Percentiles rank a stretch among this genome's conserved stretches.
phyloP scores from a whole-genome alignment of 2,329 filamentous ascomycete species.

The Elsinoe ampelina region DNA sequence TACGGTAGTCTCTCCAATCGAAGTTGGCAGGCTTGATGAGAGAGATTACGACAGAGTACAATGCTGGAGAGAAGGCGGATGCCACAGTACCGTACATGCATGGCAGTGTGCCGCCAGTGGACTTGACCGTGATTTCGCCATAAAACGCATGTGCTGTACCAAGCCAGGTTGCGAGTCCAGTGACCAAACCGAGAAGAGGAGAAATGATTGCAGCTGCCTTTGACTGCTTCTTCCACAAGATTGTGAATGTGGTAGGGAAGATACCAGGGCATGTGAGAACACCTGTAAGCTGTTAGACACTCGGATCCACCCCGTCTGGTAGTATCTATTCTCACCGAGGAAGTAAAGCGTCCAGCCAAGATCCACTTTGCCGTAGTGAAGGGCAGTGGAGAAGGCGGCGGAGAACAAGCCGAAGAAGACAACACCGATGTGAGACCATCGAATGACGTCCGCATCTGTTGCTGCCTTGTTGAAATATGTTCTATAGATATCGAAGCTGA shows the following conservation, averaged over 20 bases:
- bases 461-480: constrained; percentile 42
- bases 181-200: constrained; percentile 37
- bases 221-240: constrained; percentile 40
- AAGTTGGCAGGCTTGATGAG: constrained; percentile 25
- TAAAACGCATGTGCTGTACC: constrained; percentile 32
- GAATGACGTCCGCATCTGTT: constrained; percentile 34
- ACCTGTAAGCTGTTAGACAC: too few species aligned
- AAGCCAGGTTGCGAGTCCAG: constrained; percentile 39
- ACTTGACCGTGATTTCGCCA: constrained; percentile 33
- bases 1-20: constrained; percentile 39
- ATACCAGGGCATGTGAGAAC: constrained; percentile 38
- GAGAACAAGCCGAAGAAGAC: constrained; percentile 42
- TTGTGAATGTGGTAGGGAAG: constrained; percentile 36
- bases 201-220: constrained; percentile 37
- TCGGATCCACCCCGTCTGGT: too few species aligned
- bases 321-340: constrained; percentile 18
- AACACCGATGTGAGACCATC: constrained; percentile 40
- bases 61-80: constrained; percentile 38
- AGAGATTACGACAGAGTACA: constrained; percentile 41
- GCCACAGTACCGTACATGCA: constrained; percentile 38
- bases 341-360: constrained; percentile 41
- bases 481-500: constrained; percentile 43
- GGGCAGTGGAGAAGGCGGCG: constrained; percentile 38
- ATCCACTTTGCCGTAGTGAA: constrained; percentile 42
- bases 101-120: constrained; percentile 34